Evolutionary conservation across 768 basidiomycete species (phyloP).

Genomic region (Mrakia gelida): DNA sequence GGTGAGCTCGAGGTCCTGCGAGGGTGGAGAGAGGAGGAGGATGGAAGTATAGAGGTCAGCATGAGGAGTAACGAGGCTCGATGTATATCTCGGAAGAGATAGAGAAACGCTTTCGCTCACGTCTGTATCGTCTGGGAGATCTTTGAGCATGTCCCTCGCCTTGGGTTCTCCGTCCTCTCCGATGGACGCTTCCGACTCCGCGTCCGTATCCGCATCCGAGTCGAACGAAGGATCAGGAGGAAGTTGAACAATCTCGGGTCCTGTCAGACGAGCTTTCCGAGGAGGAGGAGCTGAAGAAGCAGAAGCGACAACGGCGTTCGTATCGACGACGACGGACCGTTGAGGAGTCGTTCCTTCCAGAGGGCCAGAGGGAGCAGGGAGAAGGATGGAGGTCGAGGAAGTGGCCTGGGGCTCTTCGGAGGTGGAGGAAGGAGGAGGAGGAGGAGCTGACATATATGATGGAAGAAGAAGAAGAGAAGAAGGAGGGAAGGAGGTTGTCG

Average conservation of each 20-base stretch:
- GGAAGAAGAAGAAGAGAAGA: neutral
- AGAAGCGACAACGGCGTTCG: too few species aligned
- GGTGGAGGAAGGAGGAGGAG: neutral
- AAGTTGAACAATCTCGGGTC: conserved; percentile 33
- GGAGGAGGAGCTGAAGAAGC: neutral
- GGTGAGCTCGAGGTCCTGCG: conserved; percentile 78
- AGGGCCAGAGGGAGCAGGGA: conserved; percentile 12
- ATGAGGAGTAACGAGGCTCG: neutral
- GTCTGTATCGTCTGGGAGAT: conserved; percentile 26
- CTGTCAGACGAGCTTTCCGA: conserved; percentile 23
- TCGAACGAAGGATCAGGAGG: conserved; percentile 14
- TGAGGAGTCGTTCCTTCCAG: conserved; percentile 13
- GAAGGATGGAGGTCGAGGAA: neutral
- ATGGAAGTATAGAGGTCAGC: neutral
- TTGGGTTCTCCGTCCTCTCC: conserved; percentile 18
- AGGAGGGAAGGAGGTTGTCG: too few species aligned
- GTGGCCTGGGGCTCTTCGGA: neutral
- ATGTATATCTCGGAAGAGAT: neutral
- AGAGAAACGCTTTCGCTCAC: neutral
- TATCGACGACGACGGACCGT: neutral
- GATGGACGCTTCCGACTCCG: conserved; percentile 6
- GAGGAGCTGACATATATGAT: neutral
- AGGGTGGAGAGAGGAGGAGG: neutral
- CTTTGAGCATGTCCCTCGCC: conserved; percentile 23
- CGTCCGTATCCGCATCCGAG: conserved; percentile 14